Conservation (phyloP, 805 yeast species). For the Pichia manshurica region DNA sequence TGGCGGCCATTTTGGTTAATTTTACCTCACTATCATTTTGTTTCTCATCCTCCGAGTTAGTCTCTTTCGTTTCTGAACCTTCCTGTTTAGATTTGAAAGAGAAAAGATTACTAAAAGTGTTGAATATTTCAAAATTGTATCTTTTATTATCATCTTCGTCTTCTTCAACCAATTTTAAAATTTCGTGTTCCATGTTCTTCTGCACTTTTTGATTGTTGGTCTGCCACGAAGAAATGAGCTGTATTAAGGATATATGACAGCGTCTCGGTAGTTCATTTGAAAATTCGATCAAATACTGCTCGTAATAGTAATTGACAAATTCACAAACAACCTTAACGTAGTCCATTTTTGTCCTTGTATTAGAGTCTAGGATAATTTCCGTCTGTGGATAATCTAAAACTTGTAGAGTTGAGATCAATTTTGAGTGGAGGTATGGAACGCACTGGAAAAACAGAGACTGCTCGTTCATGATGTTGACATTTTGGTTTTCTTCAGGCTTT, state of each 20-base stretch:
- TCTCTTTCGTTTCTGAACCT: constrained; percentile 18
- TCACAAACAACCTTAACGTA: constrained; percentile 27
- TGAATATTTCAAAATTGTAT: constrained; percentile 43
- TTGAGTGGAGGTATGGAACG: constrained; percentile 31
- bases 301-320: constrained; percentile 33
- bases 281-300: constrained; percentile 31
- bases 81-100: constrained; percentile 28
- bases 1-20: constrained; percentile 68
- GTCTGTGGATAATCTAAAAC: constrained; percentile 26
- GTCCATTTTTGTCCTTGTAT: constrained; percentile 21
- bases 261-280: constrained; percentile 30
- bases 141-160: constrained; percentile 28
- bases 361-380: constrained; percentile 3
- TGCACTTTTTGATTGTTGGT: constrained; percentile 32
- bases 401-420: constrained; percentile 22
- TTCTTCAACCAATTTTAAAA: constrained; percentile 31
- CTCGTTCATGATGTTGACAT: constrained; percentile 30
- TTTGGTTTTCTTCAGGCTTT: constrained; percentile 3
- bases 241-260: constrained; percentile 26
- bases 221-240: constrained; percentile 37
- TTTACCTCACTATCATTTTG: constrained; percentile 27
- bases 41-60: constrained; percentile 24
- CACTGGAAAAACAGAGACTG: constrained; percentile 32
- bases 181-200: constrained; percentile 34
- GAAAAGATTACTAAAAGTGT: constrained; percentile 62